Evolutionary conservation across 345 rosid species (phyloP).

Genomic region (Cardamine chenopodiifolia): DNA sequence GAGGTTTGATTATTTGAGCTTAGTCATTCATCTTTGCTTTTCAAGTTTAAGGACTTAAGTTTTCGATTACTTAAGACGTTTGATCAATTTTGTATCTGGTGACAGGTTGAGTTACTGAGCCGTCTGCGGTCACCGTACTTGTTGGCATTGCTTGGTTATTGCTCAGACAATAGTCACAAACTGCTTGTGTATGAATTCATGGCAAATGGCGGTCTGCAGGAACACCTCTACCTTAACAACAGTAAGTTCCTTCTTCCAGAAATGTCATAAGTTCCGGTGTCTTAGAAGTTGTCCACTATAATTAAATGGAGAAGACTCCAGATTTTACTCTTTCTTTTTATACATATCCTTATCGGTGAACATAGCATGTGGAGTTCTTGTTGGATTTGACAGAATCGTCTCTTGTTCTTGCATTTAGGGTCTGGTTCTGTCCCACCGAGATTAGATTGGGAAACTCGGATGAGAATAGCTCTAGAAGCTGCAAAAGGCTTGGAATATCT

Average conservation of each 20-base stretch:
- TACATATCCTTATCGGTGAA: background rate
- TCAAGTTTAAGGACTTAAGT: background rate
- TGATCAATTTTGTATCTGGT: slow-evolving; percentile 29
- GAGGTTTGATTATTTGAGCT: slow-evolving; percentile 55
- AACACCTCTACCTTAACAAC: slow-evolving; percentile 69
- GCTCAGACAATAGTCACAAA: slow-evolving; percentile 62
- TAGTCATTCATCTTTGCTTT: background rate
- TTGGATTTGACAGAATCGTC: background rate
- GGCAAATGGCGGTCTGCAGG: slow-evolving; percentile 86
- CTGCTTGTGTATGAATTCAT: slow-evolving; percentile 83
- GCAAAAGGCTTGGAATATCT: slow-evolving; percentile 88
- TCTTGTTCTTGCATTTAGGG: slow-evolving; percentile 49
- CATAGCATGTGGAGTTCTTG: background rate
- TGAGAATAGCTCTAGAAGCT: slow-evolving; percentile 79
- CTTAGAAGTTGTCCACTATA: background rate
- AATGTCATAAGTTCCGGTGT: background rate
- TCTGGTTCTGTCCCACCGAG: slow-evolving; percentile 47
- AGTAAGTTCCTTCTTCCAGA: slow-evolving; percentile 47
- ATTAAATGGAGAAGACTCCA: background rate
- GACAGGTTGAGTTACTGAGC: slow-evolving; percentile 78
- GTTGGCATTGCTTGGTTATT: slow-evolving; percentile 80
- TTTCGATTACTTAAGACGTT: slow-evolving; percentile 2
- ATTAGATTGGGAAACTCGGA: slow-evolving; percentile 75
- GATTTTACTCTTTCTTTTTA: background rate
- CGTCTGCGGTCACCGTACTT: slow-evolving; percentile 73